These are phyloP conservation scores for Echria macrotheca DNA, from an alignment of 495 filamentous ascomycete species.

Conservation along the genomic window DNA sequence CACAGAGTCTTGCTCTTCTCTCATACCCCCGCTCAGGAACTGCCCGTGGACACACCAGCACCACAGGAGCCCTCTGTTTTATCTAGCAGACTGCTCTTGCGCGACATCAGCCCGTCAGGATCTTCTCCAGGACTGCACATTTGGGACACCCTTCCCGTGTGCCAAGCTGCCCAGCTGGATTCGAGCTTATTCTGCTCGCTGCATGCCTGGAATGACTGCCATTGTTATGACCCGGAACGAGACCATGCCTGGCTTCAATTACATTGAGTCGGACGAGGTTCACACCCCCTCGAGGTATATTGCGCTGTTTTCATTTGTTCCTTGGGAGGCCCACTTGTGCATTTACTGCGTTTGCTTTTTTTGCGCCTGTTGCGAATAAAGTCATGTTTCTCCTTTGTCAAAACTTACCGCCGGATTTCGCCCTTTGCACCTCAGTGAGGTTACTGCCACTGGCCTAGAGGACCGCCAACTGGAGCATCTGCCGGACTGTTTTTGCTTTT, in stretches of 20 bases:
- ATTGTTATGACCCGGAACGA: slow-evolving; percentile 38
- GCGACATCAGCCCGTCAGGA: slow-evolving; percentile 18
- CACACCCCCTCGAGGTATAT: slow-evolving; percentile 51
- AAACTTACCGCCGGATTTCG: not conserved
- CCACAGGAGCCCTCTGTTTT: slow-evolving; percentile 19
- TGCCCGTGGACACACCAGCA: not conserved
- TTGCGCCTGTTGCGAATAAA: slow-evolving; percentile 23
- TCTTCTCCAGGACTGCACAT: slow-evolving; percentile 20
- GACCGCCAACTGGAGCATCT: slow-evolving; percentile 1
- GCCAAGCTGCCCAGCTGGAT: slow-evolving; percentile 16
- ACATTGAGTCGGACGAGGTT: slow-evolving; percentile 47
- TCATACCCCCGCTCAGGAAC: not conserved
- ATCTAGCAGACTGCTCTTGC: slow-evolving; percentile 16
- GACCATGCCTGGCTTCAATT: slow-evolving; percentile 44
- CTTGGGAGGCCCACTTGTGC: slow-evolving; percentile 31
- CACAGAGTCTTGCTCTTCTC: slow-evolving; percentile 7
- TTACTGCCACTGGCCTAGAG: not conserved
- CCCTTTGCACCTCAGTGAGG: slow-evolving; percentile 23
- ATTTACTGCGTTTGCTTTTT: slow-evolving; percentile 13
- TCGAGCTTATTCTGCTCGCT: slow-evolving; percentile 17
- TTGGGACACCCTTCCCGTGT: slow-evolving; percentile 15
- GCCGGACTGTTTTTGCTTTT: slow-evolving; percentile 6
- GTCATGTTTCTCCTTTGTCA: slow-evolving; percentile 21
- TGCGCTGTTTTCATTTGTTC: slow-evolving; percentile 28
- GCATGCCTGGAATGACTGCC: slow-evolving; percentile 29